A percentile compares a stretch with the other conserved stretches of the same genome.
Conservation (phyloP, 805 yeast species). For the Metschnikowia amazonensis region DNA sequence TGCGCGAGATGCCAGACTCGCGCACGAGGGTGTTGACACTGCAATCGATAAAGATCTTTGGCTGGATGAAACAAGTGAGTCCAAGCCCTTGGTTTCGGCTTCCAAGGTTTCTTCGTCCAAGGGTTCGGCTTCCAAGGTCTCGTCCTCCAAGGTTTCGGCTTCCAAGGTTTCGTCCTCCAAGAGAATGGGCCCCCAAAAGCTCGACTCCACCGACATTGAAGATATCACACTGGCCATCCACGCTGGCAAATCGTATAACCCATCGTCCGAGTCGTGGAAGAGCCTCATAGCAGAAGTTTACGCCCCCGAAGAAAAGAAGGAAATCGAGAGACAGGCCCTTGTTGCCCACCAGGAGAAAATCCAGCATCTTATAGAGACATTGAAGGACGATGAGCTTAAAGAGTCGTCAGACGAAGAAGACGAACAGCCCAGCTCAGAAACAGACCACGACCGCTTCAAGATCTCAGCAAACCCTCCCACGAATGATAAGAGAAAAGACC, state of each 20-base stretch:
- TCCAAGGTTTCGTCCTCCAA: slow-evolving; percentile 52
- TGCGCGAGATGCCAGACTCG: slow-evolving; percentile 49
- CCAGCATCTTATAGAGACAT: slow-evolving; percentile 56
- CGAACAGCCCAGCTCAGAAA: slow-evolving; percentile 32
- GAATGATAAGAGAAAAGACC: slow-evolving; percentile 66
- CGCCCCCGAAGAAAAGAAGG: slow-evolving; percentile 60
- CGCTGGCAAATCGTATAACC: slow-evolving; percentile 92
- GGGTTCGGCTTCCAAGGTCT: too few relatives aligned
- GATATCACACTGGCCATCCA: slow-evolving; percentile 46
- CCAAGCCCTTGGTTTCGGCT: too few relatives aligned
- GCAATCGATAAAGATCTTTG: slow-evolving; percentile 61
- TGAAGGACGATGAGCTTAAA: slow-evolving; percentile 55
- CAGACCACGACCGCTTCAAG: slow-evolving; percentile 33
- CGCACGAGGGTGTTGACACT: slow-evolving; percentile 59
- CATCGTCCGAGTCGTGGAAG: slow-evolving; percentile 81
- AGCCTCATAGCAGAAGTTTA: slow-evolving; percentile 64
- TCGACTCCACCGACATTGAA: slow-evolving; percentile 38
- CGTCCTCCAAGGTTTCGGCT: too few relatives aligned
- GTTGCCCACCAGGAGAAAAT: slow-evolving; percentile 64
- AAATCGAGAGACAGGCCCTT: slow-evolving; percentile 56
- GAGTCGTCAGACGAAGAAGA: slow-evolving; percentile 28
- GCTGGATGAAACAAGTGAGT: too few relatives aligned
- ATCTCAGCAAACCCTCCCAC: slow-evolving; percentile 75
- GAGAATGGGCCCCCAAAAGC: slow-evolving; percentile 47
- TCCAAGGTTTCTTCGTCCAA: too few relatives aligned